A percentile compares a stretch with the other conserved stretches of the same genome.
These are phyloP conservation scores for Claviceps lovelessii DNA, from an alignment of 2,329 filamentous ascomycete genomes.

Conservation along the genomic window DNA sequence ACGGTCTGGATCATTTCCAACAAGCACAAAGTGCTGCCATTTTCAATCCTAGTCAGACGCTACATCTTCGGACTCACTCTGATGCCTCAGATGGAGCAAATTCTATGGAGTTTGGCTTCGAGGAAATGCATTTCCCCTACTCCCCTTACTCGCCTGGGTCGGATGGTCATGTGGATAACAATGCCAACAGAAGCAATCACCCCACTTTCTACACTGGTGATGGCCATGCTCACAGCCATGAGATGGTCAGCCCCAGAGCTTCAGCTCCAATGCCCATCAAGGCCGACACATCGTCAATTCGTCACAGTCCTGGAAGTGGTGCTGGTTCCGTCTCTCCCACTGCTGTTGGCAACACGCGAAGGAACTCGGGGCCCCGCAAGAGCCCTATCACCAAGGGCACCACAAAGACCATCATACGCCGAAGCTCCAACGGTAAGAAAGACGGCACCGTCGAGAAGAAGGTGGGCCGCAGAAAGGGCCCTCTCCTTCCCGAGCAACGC, in stretches of 20 bases:
- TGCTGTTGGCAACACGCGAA: slow-evolving; percentile 45
- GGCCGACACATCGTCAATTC: slow-evolving; percentile 32
- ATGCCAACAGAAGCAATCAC: slow-evolving; percentile 25
- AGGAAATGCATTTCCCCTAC: slow-evolving; percentile 61
- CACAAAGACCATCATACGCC: slow-evolving; percentile 69
- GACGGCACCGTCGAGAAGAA: slow-evolving; percentile 74
- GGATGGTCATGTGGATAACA: slow-evolving; percentile 35
- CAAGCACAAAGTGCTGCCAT: slow-evolving; percentile 49
- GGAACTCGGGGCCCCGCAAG: slow-evolving; percentile 58
- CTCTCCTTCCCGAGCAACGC: slow-evolving; percentile 80
- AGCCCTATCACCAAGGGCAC: slow-evolving; percentile 66
- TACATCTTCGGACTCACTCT: slow-evolving; percentile 76
- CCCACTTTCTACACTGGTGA: slow-evolving; percentile 49
- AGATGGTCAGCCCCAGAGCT: slow-evolving; percentile 52
- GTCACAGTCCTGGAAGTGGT: slow-evolving; percentile 46
- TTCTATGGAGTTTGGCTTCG: slow-evolving; percentile 59
- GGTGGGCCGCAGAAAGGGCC: slow-evolving; percentile 78
- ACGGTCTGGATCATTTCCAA: slow-evolving; percentile 47
- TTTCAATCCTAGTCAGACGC: slow-evolving; percentile 81
- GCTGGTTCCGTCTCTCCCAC: slow-evolving; percentile 47
- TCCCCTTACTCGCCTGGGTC: slow-evolving; percentile 74
- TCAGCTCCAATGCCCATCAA: slow-evolving; percentile 58
- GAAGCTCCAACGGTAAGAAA: slow-evolving; percentile 62
- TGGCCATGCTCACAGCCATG: slow-evolving; percentile 31
- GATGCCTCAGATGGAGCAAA: slow-evolving; percentile 65